Base-by-base conservation (phyloP, 176 grass and related monocot species). In the Bonia amplexicaulis region DNA sequence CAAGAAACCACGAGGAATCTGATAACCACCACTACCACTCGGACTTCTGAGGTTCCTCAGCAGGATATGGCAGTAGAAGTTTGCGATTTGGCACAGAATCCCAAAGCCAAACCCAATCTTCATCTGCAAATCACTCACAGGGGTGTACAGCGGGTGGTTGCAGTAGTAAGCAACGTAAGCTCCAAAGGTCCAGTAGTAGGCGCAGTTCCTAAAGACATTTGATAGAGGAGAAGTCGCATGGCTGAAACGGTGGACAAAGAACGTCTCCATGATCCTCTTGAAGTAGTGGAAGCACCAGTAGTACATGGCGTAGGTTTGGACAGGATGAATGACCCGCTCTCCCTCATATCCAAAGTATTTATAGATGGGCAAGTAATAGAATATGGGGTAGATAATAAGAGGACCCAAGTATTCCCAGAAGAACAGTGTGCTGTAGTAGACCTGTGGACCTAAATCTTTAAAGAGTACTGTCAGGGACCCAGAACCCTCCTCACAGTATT, bases 231-330 rank as follows among this genome's bases (percentile, higher is more conserved):
- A 99, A 7, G 96, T 99, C 5, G 93, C 96, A 22, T 99, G 96
- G 84, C 93, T 96, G 88, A 99, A 96, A 39, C 96, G 87, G 84
- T 99, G 96, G 10, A 99, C 83, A 7, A 99, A 96, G 88, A 99
- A 96, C 0, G 96, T 96, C 88, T 99, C 96, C 81, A 94, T 85
- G 72, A 99, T 96, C 78, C 96, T 74, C 85, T 99, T 99, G 86
- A 92, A 90, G 88, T 99, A 96, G 90, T 99, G 96, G 75, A 99
- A 89, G 75, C 93, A 92, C 81, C 85, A 99, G 81, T 94, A 99
- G 86, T 94, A 96, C 86, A 99, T 88, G 47, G 96, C 96, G 1
- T 99, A 99, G 22, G 96, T 96, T 81, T 99, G 96, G 41, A 92
- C 93, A 0, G 93, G 91, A 26, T 94, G 88, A 54, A 99, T 85